Evolutionary conservation across 306 rosid species (phyloP), one percentile per base, ranked within the genome.

Genomic region (Astragalus membranaceus): DNA sequence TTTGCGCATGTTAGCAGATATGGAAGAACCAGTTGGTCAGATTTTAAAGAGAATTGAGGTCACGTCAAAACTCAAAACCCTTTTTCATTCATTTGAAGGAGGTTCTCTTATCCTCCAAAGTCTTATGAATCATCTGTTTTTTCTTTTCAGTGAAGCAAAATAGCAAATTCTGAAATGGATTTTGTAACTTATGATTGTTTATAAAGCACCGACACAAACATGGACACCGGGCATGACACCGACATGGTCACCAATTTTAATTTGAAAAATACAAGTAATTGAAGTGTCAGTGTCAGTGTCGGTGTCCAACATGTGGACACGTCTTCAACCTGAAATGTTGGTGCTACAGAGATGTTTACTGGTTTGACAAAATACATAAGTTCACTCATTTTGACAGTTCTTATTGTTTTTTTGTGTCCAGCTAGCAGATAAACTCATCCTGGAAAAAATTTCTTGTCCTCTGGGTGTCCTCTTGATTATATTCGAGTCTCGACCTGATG

Each of bases 401-500:
- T 67, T 44, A 68, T 64, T 54, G 46, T 49, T 82, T 32, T 66
- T 73, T n/a, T 82, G 48, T 70, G 16, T 80, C 41, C 89, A 94
- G 98, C 75, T 94, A 8, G 88, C 94, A 0, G 88, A 91, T 54
- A 87, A 85, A 48, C 97, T 90, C 53, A 46, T 87, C 81, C 67
- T 91, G 74, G 96, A 94, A 79, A 90, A 87, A 57, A 53, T 70
- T 16, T 84, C 95, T 0, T 82, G 90, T 76, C 96, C 98, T 15
- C 61, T 94, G 75, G 98, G 98, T 26, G 98, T 94, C 16, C 84
- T 94, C 13, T 75, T 94, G 64, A 66, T 94, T 76, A 85, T 94
- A 56, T 90, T 89, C 8, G 98, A 94, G 82, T 94, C 97, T 60
- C 96, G 96, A 63, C 98, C 98, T 2, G 98, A 94, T 83, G 98